Evolutionary conservation across 169 alveolate genomes (phyloP).

Genomic region (Plasmodium blacklocki): DNA sequence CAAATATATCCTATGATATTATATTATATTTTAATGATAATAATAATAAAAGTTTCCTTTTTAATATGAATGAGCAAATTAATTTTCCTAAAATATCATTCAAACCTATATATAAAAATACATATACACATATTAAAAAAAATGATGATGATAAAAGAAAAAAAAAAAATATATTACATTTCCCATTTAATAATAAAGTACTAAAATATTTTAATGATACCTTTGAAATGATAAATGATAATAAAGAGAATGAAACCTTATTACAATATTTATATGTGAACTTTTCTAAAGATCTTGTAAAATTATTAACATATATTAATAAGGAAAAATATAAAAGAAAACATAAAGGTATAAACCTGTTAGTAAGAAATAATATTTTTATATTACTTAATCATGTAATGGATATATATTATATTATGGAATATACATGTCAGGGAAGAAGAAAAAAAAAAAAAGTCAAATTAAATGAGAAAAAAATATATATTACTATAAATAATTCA

Average conservation of each 20-base stretch:
- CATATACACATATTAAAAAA: neutral
- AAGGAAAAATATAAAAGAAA: slow-evolving; percentile 10
- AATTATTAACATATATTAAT: slow-evolving; percentile 18
- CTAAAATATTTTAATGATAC: slow-evolving; percentile 55
- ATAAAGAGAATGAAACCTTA: neutral
- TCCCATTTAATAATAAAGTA: slow-evolving; percentile 49
- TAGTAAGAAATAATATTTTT: slow-evolving; percentile 9
- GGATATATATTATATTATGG: slow-evolving; percentile 62
- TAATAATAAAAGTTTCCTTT: neutral
- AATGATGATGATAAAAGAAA: neutral
- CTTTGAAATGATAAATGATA: slow-evolving; percentile 2
- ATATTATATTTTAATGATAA: slow-evolving; percentile 25
- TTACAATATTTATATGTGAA: slow-evolving; percentile 16
- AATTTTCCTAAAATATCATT: neutral
- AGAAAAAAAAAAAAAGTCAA: too few relatives aligned
- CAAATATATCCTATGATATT: slow-evolving; percentile 21
- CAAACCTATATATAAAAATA: neutral
- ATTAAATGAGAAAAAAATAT: slow-evolving; percentile 12
- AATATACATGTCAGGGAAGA: neutral
- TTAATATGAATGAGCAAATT: neutral
- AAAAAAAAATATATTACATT: slow-evolving; percentile 28
- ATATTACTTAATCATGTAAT: slow-evolving; percentile 36
- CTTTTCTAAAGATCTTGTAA: slow-evolving; percentile 19
- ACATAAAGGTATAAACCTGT: neutral
- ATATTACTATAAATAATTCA: neutral